Evolutionary conservation across 2,329 filamentous ascomycete species (phyloP), one percentile per base, ranked within the genome.

Genomic region (Neoscytalidium dimidiatum): DNA sequence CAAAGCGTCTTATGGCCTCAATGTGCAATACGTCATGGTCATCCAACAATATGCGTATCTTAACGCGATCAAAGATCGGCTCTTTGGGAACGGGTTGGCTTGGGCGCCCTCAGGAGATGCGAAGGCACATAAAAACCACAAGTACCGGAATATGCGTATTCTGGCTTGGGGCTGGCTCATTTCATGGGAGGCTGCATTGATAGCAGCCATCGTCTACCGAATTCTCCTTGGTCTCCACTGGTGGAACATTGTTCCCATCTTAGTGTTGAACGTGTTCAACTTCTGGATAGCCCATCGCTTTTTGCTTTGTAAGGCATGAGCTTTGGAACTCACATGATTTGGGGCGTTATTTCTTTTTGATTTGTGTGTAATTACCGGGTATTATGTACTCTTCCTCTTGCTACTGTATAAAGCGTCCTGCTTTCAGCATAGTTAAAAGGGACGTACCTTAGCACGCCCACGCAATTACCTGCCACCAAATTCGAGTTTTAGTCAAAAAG

Each of bases 41-140:
- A 75, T 81, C 64, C 76, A 79, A 70, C 75, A 73, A n/a, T 81
- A 79, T 65, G 79, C 79, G 41, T 80, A 80, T 66, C 71, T 80
- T 51, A 78, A 75, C 2, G 77, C 78, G 53, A 79, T 81, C 72
- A 79, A 79, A 68, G 78, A 81, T 67, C 72, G 75, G 4, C 66
- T 81, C 14, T 75, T 80, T 53, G 77, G 78, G 23, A 75, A 74
- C 41, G 76, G 77, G 64, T 71, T 81, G 33, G 70, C 75, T 11
- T 80, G 79, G 79, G 77, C 75, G 0, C 76, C 79, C 0, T 76
- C 72, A 1, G 78, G 79, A 8, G 77, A 80, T 64, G 71, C 71
- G 31, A 79, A 79, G 66, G 76, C 76, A 2, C 78, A 80, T 69
- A 79, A 76, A 70, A 77, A 73, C 68, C 75, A 80, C 73, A 79